Evolutionary conservation across 495 filamentous ascomycete species (phyloP), one percentile per base, ranked within the genome.

Genomic region (Cudoniella acicularis): DNA sequence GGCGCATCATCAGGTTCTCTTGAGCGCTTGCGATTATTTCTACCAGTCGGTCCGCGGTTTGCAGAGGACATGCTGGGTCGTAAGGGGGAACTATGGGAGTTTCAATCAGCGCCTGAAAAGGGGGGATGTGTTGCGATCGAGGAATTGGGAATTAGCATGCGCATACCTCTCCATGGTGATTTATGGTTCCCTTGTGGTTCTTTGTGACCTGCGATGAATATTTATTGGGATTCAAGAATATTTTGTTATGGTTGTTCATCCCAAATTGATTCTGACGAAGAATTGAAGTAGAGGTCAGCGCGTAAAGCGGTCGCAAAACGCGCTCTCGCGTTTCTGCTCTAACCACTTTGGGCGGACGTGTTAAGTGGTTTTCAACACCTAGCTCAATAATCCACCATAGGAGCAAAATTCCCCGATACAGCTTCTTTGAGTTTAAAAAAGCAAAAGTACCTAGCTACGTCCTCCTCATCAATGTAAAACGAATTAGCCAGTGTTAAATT

Each of bases 41-140:
- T 75, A 40, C 79, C 71, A 10, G 52, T 41, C 51, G 79, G 62
- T 52, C 91, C 91, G 57, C 91, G 86, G 72, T 97, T 97, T 66
- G 88, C 92, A 64, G 92, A 90, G 60, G 89, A 85, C 79, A 88
- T 87, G 74, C 84, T 91, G 54, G 85, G 81, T 72, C 87, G 88
- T 54, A 96, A 83, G 69, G 92, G 92, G 71, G 90, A 92, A 79
- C 90, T 85, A 59, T 23, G 24, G 25, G 9, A 53, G 45, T 48
- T 54, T 64, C 40, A 61, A 54, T 49, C 43, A 40, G 60, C 21
- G 42, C 16, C 47, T 50, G 26, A 20, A 20, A 53, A 18, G 20
- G 17, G n/a, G 45, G 51, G 51, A 60, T 42, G 21, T 48, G 43
- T 24, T 20, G n/a, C n/a, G n/a, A n/a, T n/a, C n/a, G n/a, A n/a